Conservation (phyloP, 2,329 filamentous ascomycete genomes). For the Claviceps cyperi region DNA sequence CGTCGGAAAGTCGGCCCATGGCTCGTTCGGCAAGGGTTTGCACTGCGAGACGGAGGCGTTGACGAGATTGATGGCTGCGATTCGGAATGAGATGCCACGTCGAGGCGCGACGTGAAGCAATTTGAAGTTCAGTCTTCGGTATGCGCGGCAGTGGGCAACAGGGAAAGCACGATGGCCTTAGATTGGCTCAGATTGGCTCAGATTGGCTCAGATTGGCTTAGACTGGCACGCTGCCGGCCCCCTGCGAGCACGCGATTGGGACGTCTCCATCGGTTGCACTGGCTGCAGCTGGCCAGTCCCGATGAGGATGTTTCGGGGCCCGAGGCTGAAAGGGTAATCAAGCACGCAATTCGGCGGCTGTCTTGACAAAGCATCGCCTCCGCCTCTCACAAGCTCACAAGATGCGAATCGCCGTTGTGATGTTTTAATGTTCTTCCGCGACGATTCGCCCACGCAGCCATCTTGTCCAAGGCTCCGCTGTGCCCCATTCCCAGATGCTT, state of each 20-base stretch:
- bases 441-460: background rate
- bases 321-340: constrained; percentile 20
- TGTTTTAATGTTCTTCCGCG: background rate
- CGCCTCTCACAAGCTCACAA: background rate
- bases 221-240: background rate
- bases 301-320: background rate
- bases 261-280: background rate
- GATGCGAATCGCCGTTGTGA: background rate
- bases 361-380: constrained; percentile 9
- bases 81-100: background rate
- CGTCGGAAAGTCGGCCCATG: no score
- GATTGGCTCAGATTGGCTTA: constrained; percentile 1
- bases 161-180: background rate
- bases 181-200: background rate
- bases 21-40: no score
- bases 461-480: background rate
- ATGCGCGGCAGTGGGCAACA: background rate
- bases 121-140: background rate
- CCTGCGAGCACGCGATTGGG: constrained; percentile 6
- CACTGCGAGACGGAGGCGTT: no score
- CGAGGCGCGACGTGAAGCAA: background rate
- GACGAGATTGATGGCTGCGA: no score
- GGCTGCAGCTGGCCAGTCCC: background rate
- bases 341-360: constrained; percentile 16
- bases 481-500: background rate